Percentiles rank a stretch among this genome's conserved stretches.
phyloP scores from a whole-genome alignment of 371 early-diverging fungal species.

The Haplosporangium sp. region DNA sequence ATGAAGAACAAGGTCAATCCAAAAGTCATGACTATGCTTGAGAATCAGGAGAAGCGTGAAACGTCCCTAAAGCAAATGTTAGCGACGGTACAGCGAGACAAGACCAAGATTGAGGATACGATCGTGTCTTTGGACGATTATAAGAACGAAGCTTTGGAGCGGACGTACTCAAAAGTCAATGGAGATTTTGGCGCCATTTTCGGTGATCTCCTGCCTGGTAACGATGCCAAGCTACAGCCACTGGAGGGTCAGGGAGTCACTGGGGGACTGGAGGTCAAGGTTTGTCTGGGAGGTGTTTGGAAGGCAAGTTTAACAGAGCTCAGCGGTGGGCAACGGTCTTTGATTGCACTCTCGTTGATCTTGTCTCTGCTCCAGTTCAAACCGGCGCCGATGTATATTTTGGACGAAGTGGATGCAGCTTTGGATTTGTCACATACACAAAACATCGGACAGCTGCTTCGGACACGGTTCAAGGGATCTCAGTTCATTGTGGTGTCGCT shows the following conservation, averaged over 20 bases:
- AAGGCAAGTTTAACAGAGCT: slow-evolving; percentile 97
- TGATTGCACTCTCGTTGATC: slow-evolving; percentile 98
- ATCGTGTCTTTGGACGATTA: slow-evolving; percentile 89
- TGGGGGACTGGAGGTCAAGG: slow-evolving; percentile 94
- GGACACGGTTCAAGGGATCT: slow-evolving; percentile 95
- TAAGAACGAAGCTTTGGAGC: slow-evolving; percentile 89
- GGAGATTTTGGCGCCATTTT: slow-evolving; percentile 96
- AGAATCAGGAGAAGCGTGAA: slow-evolving; percentile 95
- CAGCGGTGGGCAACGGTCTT: slow-evolving; percentile 98
- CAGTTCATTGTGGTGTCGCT: slow-evolving; percentile 99
- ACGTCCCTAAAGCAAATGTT: slow-evolving; percentile 85
- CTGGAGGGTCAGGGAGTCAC: slow-evolving; percentile 85
- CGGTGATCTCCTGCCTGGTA: slow-evolving; percentile 93
- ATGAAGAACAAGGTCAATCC: slow-evolving; percentile 91
- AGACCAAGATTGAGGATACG: slow-evolving; percentile 95
- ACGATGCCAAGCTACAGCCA: slow-evolving; percentile 87
- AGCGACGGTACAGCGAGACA: slow-evolving; percentile 90
- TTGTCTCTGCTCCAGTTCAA: slow-evolving; percentile 98
- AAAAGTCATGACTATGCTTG: slow-evolving; percentile 95
- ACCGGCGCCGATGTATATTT: slow-evolving; percentile 99
- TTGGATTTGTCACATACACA: slow-evolving; percentile 99
- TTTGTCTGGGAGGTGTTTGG: slow-evolving; percentile 98
- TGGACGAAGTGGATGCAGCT: slow-evolving; percentile 99
- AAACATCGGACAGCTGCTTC: slow-evolving; percentile 97
- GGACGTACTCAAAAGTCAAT: slow-evolving; percentile 94